Evolutionary conservation across 2,329 filamentous ascomycete genomes (phyloP).

Genomic region (Colletotrichum endophyticum): DNA sequence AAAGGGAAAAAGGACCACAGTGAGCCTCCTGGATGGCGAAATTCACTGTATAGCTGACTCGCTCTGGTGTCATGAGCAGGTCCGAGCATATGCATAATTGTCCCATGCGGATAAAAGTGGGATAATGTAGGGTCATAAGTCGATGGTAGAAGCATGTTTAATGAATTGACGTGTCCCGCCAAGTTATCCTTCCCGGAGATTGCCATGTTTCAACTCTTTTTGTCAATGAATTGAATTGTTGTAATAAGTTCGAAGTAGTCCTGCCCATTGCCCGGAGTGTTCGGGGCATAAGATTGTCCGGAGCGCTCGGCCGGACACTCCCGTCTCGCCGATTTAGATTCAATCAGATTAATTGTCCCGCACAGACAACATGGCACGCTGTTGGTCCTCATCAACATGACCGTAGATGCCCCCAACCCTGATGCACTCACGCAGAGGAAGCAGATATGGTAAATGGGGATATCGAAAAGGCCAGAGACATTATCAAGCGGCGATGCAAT

Average conservation of each 20-base stretch:
- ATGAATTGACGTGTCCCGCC: not conserved
- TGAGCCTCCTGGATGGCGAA: not conserved
- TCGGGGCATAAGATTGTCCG: not conserved
- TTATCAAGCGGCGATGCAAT: not conserved
- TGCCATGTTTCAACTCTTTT: not conserved
- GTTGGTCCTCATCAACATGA: not conserved
- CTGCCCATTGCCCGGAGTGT: not conserved
- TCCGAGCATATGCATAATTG: not conserved
- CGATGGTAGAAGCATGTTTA: not conserved
- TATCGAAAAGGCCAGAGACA: not conserved
- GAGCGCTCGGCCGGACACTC: not conserved
- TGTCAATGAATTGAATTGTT: not conserved
- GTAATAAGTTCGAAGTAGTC: not conserved
- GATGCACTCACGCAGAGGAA: too few relatives aligned
- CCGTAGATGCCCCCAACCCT: not conserved
- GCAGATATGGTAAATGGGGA: not conserved
- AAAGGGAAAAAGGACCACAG: not conserved
- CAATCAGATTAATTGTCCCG: not conserved
- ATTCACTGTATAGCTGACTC: not conserved
- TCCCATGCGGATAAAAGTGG: not conserved
- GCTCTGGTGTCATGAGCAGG: not conserved
- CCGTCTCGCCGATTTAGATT: not conserved
- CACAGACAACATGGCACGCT: not conserved
- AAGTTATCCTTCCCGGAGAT: not conserved
- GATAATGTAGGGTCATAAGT: fast-evolving